Evolutionary conservation across 306 rosid genomes (phyloP).

Genomic region (Rosa persica): DNA sequence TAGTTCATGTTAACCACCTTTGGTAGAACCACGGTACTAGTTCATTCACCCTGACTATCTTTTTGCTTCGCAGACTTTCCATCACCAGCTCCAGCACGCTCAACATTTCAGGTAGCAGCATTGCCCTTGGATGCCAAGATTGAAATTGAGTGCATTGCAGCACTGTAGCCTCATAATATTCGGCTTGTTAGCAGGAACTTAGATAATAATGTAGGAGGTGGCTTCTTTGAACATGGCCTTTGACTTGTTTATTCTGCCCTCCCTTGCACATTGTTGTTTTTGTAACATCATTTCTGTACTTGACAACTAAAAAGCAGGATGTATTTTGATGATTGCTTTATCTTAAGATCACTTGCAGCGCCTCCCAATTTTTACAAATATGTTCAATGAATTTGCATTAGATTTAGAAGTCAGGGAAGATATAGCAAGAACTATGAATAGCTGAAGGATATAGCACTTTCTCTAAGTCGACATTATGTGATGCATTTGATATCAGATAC

Average conservation of each 20-base stretch:
- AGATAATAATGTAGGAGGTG: slow-evolving; percentile 43
- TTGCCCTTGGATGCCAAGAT: slow-evolving; percentile 93
- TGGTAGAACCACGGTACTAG: not conserved
- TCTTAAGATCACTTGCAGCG: not conserved
- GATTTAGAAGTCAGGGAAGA: too few species aligned
- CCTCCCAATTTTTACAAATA: too few species aligned
- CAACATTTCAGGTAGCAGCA: slow-evolving; percentile 87
- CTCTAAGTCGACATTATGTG: too few species aligned
- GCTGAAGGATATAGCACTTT: too few species aligned
- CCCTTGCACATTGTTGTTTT: not conserved
- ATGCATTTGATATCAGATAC: too few species aligned
- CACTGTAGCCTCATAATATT: slow-evolving; percentile 34
- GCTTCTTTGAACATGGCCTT: slow-evolving; percentile 10
- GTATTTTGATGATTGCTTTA: not conserved
- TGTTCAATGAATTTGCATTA: too few species aligned
- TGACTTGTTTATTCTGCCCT: not conserved
- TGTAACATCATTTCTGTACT: not conserved
- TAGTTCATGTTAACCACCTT: not conserved
- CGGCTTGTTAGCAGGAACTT: slow-evolving; percentile 11
- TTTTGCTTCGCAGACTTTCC: slow-evolving; percentile 59
- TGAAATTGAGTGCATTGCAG: slow-evolving; percentile 91
- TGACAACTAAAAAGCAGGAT: not conserved
- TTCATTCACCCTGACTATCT: not conserved
- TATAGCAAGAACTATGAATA: too few species aligned
- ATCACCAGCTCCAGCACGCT: slow-evolving; percentile 84